Base-by-base conservation (phyloP, 2,329 filamentous ascomycete genomes). In the Epichloe aotearoae region DNA sequence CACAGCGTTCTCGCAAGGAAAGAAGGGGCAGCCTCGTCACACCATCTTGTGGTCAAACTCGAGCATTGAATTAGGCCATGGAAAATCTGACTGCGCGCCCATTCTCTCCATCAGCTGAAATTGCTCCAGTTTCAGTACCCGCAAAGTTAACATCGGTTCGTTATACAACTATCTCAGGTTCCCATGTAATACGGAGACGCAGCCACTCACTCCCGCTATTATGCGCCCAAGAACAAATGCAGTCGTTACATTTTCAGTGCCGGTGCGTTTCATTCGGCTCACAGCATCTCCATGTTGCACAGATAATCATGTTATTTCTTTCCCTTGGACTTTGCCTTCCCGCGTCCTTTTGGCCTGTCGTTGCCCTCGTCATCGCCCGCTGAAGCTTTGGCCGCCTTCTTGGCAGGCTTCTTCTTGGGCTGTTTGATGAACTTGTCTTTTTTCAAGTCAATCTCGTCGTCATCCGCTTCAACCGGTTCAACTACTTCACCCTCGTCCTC, bases 341-440 rank as follows among this genome's bases (percentile, higher is more conserved):
- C 61, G 46, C 66, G 64, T 11, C 64, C 69, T 62, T 77, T 80
- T 57, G 76, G 70, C 57, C 77, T 77, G 50, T 72, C 73, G 10
- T 76, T 77, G 46, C 71, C 72, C 11, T 71, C 74, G 1, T 73
- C 73, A 19, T 73, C 74, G 17, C 69, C 71, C 6, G 76, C 75
- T n/a, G 72, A 73, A 12, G 69, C 68, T 42, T 73, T 74, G 43
- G 54, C 68, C 0, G 65, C 54, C 56, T 70, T 72, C 60, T 72
- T 73, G n/a, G 67, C 61, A 6, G 61, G 39, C 63, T 80, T 78
- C 61, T 80, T 81, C 74, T 95, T 96, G 12, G 91, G 88, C 63
- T 85, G 78, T 66, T 93, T 95, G 64, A 97, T 90, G 62, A 95
- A 96, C 67, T 96, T 97, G 69, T 98, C 93, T 64, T 91, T 95